These are phyloP conservation scores for Plasmodium vivax DNA, from an alignment of 169 alveolate species.

Conservation along the genomic window DNA sequence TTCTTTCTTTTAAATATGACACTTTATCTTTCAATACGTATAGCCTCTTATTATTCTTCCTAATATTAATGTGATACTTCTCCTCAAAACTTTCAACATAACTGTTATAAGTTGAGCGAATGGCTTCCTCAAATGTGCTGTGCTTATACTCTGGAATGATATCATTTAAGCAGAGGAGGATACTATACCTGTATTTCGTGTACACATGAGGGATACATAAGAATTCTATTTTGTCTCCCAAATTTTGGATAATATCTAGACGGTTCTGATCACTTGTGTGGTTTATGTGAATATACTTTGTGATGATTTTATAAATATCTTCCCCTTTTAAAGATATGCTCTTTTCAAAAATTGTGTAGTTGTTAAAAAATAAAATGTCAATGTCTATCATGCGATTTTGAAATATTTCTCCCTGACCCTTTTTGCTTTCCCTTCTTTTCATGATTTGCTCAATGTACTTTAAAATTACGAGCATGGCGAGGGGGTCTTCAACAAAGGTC, in stretches of 20 bases:
- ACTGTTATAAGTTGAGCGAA: not conserved
- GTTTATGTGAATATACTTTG: slow-evolving; percentile 15
- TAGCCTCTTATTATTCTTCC: slow-evolving; percentile 12
- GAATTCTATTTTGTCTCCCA: slow-evolving; percentile 20
- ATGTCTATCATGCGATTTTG: slow-evolving; percentile 60
- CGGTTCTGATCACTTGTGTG: not conserved
- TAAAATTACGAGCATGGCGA: slow-evolving; percentile 31
- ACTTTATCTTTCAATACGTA: slow-evolving; percentile 52
- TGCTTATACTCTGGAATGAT: slow-evolving; percentile 42
- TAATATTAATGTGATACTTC: slow-evolving; percentile 7
- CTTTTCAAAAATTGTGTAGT: slow-evolving; percentile 26
- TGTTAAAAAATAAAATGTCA: slow-evolving; percentile 64
- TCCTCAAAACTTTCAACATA: slow-evolving; percentile 5
- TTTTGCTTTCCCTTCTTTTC: slow-evolving; percentile 33
- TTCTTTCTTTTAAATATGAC: slow-evolving; percentile 33
- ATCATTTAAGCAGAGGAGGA: slow-evolving; percentile 57
- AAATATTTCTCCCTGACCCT: slow-evolving; percentile 16
- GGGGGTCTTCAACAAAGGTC: slow-evolving; percentile 48
- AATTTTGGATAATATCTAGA: not conserved
- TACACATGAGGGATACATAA: slow-evolving; percentile 52
- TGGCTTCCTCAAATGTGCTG: slow-evolving; percentile 6
- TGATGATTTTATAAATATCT: slow-evolving; percentile 2
- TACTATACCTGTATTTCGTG: slow-evolving; percentile 48
- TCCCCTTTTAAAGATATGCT: not conserved
- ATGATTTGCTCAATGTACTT: slow-evolving; percentile 51